A percentile compares a stretch with the other conserved stretches of the same genome.
Evolutionary conservation across 225 moss, liverwort and hornwort species (phyloP).

Genomic region (Pseudisothecium myosuroides): DNA sequence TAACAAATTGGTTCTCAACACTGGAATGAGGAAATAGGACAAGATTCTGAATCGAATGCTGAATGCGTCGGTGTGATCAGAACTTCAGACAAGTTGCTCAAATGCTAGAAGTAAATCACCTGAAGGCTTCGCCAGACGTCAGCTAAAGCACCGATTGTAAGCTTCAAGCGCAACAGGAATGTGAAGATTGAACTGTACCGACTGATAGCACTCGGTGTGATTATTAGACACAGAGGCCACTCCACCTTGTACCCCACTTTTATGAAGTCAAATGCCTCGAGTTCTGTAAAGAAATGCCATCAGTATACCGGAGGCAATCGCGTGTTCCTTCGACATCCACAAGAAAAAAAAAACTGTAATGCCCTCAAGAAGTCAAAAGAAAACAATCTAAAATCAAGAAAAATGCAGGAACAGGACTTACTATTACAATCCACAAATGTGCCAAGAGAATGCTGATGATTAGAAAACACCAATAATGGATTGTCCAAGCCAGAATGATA

Average conservation of each 20-base stretch:
- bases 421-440: constrained; percentile 62
- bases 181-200: constrained; percentile 75
- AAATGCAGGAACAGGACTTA: constrained; percentile 16
- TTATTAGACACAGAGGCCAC: constrained; percentile 84
- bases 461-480: constrained; percentile 12
- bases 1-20: neutral
- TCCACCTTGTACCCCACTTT: constrained; percentile 84
- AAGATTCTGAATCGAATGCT: neutral
- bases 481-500: constrained; percentile 19
- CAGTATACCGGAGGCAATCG: neutral
- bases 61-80: neutral
- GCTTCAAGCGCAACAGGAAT: constrained; percentile 82
- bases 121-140: constrained; percentile 85
- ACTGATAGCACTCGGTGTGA: constrained; percentile 55
- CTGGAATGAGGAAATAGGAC: neutral
- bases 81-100: neutral
- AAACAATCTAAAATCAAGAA: neutral
- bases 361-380: neutral
- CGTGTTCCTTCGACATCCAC: neutral
- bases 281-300: constrained; percentile 33
- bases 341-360: neutral
- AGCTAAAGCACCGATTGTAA: constrained; percentile 61
- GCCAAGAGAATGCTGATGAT: constrained; percentile 31
- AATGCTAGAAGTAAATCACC: constrained; percentile 24
- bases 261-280: constrained; percentile 90